Base-by-base conservation (phyloP, 202 grass and related monocot genomes). In the Panicum hallii region DNA sequence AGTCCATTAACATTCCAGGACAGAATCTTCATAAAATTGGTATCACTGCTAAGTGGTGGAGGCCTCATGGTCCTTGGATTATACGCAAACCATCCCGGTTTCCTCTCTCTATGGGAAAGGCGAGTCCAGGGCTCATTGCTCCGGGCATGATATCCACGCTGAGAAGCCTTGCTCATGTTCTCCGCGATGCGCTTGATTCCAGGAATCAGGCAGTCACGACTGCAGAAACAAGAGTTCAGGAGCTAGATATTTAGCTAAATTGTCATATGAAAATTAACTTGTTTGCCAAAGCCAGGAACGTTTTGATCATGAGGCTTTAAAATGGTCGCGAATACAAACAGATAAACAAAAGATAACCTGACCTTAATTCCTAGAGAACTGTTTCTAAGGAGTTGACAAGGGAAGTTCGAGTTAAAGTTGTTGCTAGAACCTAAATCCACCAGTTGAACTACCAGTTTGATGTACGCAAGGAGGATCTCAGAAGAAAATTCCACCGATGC, bases 1-100 rank as follows among this genome's bases (percentile, higher is more conserved):
- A 94, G 61, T 22, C 92, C 89, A 67, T 94, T 94, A 49, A 94
- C 84, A 85, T 94, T 94, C 79, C 75, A 94, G 75, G 92, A 94
- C 46, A 91, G 22, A 68, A 94, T 81, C 62, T 94, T 94, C 78
- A 94, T 84, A 28, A 48, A 89, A 44, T 73, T 82, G 52, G 69
- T 85, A 40, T 91, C 84, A 14, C 30, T 71, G 40, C 67, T 80
- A 79, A 91, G 87, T 38, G 87, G 87, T 15, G 75, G 63, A 83
- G 92, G 89, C 44, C 92, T 94, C 92, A 94, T 91, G 66, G 73
- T 91, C 75, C 28, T 87, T n/a, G 92, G 89, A 78, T 94, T 91
- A 77, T 94, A 94, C 5, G 92, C 82, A 11, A 86, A 13, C 92
- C 92, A 94, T 57, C 63, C 49, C 12, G 84, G 84, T 15, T 66